Conservation (phyloP, 2,329 filamentous ascomycete species). For the Paecilomyces dactylethromorphus region DNA sequence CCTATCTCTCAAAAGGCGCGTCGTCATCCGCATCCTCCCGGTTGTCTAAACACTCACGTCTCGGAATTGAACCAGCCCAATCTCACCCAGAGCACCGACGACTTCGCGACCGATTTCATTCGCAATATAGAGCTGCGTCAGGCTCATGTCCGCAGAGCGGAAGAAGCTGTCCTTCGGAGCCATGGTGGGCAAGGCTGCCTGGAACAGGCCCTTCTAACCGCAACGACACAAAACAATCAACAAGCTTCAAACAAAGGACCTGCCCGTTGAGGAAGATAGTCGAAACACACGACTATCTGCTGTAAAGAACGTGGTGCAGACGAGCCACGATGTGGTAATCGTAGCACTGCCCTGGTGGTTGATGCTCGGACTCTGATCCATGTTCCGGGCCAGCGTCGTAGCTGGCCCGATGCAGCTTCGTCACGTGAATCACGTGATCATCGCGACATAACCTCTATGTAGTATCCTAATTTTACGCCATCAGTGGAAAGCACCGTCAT, state of each 20-base stretch:
- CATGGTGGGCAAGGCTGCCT: slow-evolving; percentile 38
- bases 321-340: background rate
- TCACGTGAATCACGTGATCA: background rate
- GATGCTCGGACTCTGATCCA: background rate
- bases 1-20: background rate
- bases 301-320: background rate
- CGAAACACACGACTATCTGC: background rate
- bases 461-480: too few species aligned
- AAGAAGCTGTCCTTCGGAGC: slow-evolving; percentile 85
- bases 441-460: background rate
- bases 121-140: slow-evolving; percentile 98
- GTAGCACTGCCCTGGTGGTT: background rate
- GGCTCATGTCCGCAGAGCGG: slow-evolving; percentile 99
- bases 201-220: background rate
- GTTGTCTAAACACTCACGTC: slow-evolving; percentile 62
- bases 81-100: slow-evolving; percentile 90
- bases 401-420: background rate
- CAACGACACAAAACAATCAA: background rate
- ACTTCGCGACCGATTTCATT: slow-evolving; percentile 98
- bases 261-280: background rate
- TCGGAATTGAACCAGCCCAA: slow-evolving; percentile 93
- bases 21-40: background rate
- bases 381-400: background rate
- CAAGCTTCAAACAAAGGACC: background rate
- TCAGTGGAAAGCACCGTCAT: too few species aligned